Evolutionary conservation across 2,329 filamentous ascomycete species (phyloP).

Genomic region (Hypoxylon sp.): DNA sequence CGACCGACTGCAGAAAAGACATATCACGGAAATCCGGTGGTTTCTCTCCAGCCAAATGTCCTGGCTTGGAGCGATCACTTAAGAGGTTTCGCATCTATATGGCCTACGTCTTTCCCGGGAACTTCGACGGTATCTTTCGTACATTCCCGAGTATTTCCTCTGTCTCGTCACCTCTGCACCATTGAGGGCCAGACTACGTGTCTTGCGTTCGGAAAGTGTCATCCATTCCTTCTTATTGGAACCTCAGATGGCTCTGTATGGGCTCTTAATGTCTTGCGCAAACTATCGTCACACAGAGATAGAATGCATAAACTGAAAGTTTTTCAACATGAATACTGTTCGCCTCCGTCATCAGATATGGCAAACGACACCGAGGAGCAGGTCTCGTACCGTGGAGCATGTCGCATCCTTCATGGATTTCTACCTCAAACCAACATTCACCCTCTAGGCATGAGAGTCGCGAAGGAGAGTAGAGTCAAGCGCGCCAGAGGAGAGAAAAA

Average conservation of each 20-base stretch:
- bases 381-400: constrained; percentile 60
- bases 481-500: constrained; percentile 54
- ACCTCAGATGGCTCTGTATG: constrained; percentile 68
- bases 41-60: constrained; percentile 68
- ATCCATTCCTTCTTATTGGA: constrained; percentile 69
- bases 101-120: constrained; percentile 67
- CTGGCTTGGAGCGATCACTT: constrained; percentile 70
- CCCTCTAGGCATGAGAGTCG: constrained; percentile 57
- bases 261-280: constrained; percentile 62
- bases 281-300: constrained; percentile 60
- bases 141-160: constrained; percentile 67
- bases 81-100: constrained; percentile 67
- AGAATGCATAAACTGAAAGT: constrained; percentile 61
- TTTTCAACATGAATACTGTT: constrained; percentile 69
- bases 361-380: constrained; percentile 45
- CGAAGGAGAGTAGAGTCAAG: constrained; percentile 44
- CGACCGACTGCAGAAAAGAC: constrained; percentile 68
- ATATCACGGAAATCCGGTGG: constrained; percentile 65
- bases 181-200: constrained; percentile 66
- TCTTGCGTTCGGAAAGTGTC: constrained; percentile 64
- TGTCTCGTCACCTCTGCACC: constrained; percentile 67
- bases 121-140: constrained; percentile 69
- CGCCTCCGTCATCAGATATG: constrained; percentile 48
- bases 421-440: constrained; percentile 65
- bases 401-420: constrained; percentile 68